Evolutionary conservation across 768 basidiomycete species (phyloP).

Genomic region (Serendipita sp.): DNA sequence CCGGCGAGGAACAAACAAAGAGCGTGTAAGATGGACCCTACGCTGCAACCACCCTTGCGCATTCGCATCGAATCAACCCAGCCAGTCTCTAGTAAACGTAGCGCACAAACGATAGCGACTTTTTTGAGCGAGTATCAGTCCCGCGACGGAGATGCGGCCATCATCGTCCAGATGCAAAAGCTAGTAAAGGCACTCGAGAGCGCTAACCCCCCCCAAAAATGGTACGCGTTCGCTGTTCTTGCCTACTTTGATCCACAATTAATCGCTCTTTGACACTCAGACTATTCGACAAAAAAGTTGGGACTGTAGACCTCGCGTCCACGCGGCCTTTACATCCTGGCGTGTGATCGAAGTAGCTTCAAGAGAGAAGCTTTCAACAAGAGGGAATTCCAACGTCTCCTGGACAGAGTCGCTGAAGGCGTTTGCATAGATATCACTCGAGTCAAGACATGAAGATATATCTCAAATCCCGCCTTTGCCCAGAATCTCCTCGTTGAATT

Average conservation of each 20-base stretch:
- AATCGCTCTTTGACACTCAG: too few relatives aligned
- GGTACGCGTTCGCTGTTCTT: too few relatives aligned
- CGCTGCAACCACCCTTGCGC: neutral
- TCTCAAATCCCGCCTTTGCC: neutral
- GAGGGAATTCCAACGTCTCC: too few relatives aligned
- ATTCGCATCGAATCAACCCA: neutral
- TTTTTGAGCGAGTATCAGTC: slow-evolving; percentile 2
- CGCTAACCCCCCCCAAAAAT: neutral
- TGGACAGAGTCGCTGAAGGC: too few relatives aligned
- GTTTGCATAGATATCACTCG: too few relatives aligned
- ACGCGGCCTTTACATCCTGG: too few relatives aligned
- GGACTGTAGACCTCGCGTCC: too few relatives aligned
- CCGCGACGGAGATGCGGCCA: neutral
- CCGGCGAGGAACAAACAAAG: neutral
- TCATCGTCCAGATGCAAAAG: neutral
- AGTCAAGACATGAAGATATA: too few relatives aligned
- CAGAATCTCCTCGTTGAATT: slow-evolving; percentile 61
- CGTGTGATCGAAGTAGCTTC: too few relatives aligned
- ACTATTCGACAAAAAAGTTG: too few relatives aligned
- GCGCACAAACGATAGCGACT: neutral
- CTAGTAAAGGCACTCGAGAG: neutral
- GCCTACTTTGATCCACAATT: too few relatives aligned
- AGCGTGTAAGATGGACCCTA: neutral
- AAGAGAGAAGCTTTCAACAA: too few relatives aligned
- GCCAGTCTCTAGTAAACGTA: neutral